phyloP scores from a whole-genome alignment of 345 rosid genomes.

The Cardiospermum halicacabum region DNA sequence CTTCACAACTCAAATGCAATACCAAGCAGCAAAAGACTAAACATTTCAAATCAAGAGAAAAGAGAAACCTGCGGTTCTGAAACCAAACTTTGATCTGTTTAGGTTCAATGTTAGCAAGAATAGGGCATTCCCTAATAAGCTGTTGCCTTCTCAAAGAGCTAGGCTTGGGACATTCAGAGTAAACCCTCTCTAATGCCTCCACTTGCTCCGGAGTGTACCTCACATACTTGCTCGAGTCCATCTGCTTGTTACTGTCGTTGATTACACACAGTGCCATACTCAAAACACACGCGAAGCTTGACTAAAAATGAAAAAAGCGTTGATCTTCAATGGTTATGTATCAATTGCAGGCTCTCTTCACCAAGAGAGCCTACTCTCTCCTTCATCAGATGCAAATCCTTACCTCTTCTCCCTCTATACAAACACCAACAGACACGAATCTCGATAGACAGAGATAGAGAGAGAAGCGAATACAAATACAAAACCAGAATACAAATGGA shows the following conservation, averaged over 20 bases:
- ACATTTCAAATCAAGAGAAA: neutral
- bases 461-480: too few species aligned
- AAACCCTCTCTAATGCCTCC: slow-evolving; percentile 75
- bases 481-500: too few species aligned
- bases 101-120: slow-evolving; percentile 61
- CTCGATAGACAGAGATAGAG: too few species aligned
- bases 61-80: slow-evolving; percentile 55
- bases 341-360: slow-evolving; percentile 50
- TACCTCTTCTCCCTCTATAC: neutral
- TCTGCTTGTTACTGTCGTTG: slow-evolving; percentile 25
- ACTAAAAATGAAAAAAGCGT: neutral
- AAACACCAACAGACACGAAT: too few species aligned
- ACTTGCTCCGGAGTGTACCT: slow-evolving; percentile 77
- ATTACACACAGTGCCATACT: slow-evolving; percentile 46
- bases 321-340: slow-evolving; percentile 13
- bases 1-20: too few species aligned
- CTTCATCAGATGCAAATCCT: slow-evolving; percentile 29
- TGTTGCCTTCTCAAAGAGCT: slow-evolving; percentile 69
- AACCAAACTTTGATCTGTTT: slow-evolving; percentile 76
- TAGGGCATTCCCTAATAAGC: slow-evolving; percentile 68
- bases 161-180: slow-evolving; percentile 76
- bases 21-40: too few species aligned
- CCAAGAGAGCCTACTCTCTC: slow-evolving; percentile 56
- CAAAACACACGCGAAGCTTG: neutral
- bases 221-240: slow-evolving; percentile 68